phyloP scores from a whole-genome alignment of 305 asterid genomes.

The Solanum chacoense region DNA sequence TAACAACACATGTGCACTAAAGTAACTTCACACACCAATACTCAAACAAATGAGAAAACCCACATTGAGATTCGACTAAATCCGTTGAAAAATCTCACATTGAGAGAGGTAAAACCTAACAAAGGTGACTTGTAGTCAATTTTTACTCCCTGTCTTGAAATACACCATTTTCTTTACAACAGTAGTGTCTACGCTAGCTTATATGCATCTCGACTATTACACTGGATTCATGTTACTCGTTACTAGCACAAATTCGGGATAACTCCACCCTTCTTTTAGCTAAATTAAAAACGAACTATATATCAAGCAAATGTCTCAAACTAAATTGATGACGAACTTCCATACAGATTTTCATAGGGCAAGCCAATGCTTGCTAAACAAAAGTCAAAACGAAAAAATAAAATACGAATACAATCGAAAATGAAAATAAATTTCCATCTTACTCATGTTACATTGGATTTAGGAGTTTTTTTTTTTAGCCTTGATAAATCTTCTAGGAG shows the following conservation, averaged over 20 bases:
- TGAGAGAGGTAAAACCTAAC: not conserved
- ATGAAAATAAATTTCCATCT: not conserved
- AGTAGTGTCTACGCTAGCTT: rapidly evolving
- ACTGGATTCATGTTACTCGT: not conserved
- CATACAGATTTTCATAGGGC: not conserved
- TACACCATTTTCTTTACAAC: not conserved
- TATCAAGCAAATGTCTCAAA: not conserved
- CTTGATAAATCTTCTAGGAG: not conserved
- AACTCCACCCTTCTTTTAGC: not conserved
- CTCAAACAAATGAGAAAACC: not conserved
- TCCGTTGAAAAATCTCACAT: no score
- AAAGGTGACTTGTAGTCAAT: not conserved
- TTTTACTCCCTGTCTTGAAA: not conserved
- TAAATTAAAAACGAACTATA: not conserved
- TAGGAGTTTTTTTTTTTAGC: not conserved
- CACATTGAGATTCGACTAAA: not conserved
- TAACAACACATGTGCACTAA: not conserved
- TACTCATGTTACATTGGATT: not conserved
- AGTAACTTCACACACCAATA: not conserved
- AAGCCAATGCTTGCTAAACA: not conserved
- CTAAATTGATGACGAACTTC: not conserved
- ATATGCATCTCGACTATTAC: not conserved
- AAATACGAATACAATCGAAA: not conserved
- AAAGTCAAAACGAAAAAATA: not conserved
- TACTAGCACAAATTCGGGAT: not conserved